Evolutionary conservation across 1,139 yeast species (phyloP), one percentile per base, ranked within the genome.

Genomic region (Candida labiduridarum): DNA sequence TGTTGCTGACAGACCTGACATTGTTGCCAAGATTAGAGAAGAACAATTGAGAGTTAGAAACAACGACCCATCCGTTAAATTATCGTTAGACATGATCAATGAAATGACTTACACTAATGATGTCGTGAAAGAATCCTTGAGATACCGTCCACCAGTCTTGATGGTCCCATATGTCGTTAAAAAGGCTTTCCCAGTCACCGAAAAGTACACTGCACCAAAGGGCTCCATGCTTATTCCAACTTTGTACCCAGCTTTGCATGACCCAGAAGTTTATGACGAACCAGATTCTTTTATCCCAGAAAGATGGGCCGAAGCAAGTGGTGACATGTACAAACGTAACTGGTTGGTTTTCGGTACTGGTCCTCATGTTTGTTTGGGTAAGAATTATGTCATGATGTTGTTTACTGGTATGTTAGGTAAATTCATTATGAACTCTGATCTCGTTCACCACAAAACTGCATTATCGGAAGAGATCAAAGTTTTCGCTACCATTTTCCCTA

Each of bases 301-400:
- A 65, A 86, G 99, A 76, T 94, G 99, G 99, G 73, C 66, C 48
- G 65, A 66, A 50, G 67, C 80, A 12, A 64, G 74, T 47, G 69
- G 65, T 27, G 78, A 74, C 51, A 83, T 76, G 67, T 86, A 86
- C 41, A 86, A 86, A 67, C 87, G 89, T 69, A 92, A 92, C 75
- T 94, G 96, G 96, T 82, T 94, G 59, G 97, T 91, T 15, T 94
- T 94, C 63, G 99, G 99, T 54, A 85, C 96, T 49, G 99, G 99
- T 52, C 94, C 97, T 14, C 99, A 94, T 65, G 92, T 87, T 53
- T 94, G 99, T 72, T 76, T 94, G 59, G 99, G 99, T 60, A 95
- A 90, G 75, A 89, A 85, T 55, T 94, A 92, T 65, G 99, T 94
- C 52, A 78, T 89, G 82, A 85, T 90, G 83, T 82, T 92, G 58